A percentile compares a stretch with the other conserved stretches of the same genome.
phyloP scores from a whole-genome alignment of 2,329 filamentous ascomycete species.

The Gliomastix tumulicola region DNA sequence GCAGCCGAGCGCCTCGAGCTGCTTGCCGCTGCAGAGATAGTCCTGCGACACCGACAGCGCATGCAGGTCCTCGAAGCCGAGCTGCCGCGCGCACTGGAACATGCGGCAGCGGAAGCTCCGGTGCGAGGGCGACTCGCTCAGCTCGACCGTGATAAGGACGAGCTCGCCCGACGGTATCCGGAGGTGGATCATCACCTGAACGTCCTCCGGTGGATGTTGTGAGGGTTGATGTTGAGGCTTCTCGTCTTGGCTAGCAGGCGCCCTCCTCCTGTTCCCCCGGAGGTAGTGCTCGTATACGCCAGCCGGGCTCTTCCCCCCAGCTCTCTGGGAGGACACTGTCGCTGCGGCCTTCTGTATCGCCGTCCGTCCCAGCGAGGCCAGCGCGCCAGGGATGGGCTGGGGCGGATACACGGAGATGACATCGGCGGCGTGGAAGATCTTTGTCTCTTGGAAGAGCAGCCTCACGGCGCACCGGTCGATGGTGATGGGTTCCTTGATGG shows the following conservation, averaged over 20 bases:
- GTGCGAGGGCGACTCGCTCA: neutral
- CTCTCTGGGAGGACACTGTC: neutral
- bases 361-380: constrained; percentile 1
- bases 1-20: neutral
- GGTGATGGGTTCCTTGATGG: neutral
- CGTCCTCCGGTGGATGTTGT: too few relatives aligned
- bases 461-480: neutral
- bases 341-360: neutral
- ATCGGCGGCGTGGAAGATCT: neutral
- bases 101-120: constrained; percentile 1
- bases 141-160: constrained; percentile 1
- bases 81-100: constrained; percentile 1
- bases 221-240: too few relatives aligned
- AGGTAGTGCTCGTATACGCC: too few relatives aligned
- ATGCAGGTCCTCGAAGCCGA: constrained; percentile 1
- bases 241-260: neutral
- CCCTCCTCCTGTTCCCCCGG: too few relatives aligned
- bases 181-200: constrained; percentile 3
- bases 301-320: too few relatives aligned
- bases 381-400: constrained; percentile 2
- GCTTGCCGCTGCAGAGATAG: too few relatives aligned
- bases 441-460: constrained; percentile 1
- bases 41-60: constrained; percentile 2
- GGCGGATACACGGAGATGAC: constrained; percentile 1
- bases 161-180: neutral